Percentiles rank a stretch among this genome's conserved stretches.
Conservation (phyloP, 2,329 filamentous ascomycete species). For the Plectosphaerella sp. region DNA sequence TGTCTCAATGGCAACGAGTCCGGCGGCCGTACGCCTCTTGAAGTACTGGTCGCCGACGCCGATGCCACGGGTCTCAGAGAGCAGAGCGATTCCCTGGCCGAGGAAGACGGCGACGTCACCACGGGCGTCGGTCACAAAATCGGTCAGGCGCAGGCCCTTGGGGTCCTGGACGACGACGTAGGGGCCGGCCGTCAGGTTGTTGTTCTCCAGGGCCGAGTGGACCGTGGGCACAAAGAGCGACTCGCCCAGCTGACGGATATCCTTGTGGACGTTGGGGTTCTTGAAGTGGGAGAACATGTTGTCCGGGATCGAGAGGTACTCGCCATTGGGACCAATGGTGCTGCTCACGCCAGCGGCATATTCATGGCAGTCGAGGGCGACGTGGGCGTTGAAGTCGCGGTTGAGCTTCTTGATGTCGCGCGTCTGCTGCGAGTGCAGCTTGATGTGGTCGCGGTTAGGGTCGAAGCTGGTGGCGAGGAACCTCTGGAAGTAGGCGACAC, state of each 20-base stretch:
- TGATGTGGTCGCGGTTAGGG: conserved; percentile 27
- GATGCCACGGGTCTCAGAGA: conserved; percentile 25
- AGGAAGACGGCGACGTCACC: conserved; percentile 16
- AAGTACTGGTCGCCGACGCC: conserved; percentile 23
- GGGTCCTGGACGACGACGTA: conserved; percentile 5
- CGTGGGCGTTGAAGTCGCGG: conserved; percentile 20
- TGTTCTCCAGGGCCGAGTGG: conserved; percentile 1
- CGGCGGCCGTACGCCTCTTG: conserved; percentile 20
- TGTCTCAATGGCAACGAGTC: conserved; percentile 18
- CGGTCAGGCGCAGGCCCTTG: background rate
- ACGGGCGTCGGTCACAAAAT: background rate
- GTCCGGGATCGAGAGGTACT: conserved; percentile 3
- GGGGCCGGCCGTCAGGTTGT: conserved; percentile 1
- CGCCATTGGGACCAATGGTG: background rate
- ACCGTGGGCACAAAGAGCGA: conserved; percentile 5
- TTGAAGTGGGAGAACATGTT: conserved; percentile 5
- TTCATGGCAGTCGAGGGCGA: conserved; percentile 27
- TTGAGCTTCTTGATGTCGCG: conserved; percentile 22
- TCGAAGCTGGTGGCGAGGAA: conserved; percentile 21
- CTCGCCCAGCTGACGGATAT: conserved; percentile 6
- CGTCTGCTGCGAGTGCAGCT: conserved; percentile 24
- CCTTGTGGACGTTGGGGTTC: conserved; percentile 7
- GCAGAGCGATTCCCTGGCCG: conserved; percentile 22
- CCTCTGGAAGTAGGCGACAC: conserved; percentile 27
- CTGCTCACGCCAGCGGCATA: conserved; percentile 13